Evolutionary conservation across 345 rosid species (phyloP), one percentile per base, ranked within the genome.

Genomic region (Pistacia integerrima): DNA sequence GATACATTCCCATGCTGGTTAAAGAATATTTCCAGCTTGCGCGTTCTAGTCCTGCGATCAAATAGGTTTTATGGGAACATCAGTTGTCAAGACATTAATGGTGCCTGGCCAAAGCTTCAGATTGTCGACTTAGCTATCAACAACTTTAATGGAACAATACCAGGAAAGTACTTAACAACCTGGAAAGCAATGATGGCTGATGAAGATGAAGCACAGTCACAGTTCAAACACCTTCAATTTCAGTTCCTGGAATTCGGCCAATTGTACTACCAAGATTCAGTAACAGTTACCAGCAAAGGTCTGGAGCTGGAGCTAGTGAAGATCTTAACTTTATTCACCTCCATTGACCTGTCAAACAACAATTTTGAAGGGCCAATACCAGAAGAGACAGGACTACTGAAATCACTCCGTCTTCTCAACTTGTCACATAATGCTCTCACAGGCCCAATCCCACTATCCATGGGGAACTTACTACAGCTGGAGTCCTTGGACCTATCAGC

Each of bases 261-360:
- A 8, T 1, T 63, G 4, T 85, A 81, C 41, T 85, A 82, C 77
- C 83, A 76, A 66, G 90, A 85, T 55, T 52, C 77, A 1, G 55
- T 88, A 67, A 74, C 81, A 1, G 79, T 88, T 3, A 83, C 84
- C 38, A 1, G 25, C 77, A 90, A 87, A 76, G 90, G 92, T 22
- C 64, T 60, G 10, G 25, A 77, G 28, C 1, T 86, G 79, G 78
- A 85, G 72, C 48, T 85, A 0, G 66, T 28, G 57, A 90, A 88
- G 78, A 84, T 88, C 75, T 81, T 82, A 56, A 81, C 86, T 2
- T 1, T 82, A 1, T 85, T 88, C 72, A 85, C 86, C 0, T 79
- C 84, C 30, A 75, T 87, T 11, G 88, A 84, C 48, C 17, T 81
- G 11, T 76, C 87, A 11, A 28, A 48, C 51, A 84, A 84, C 75